Conservation (phyloP, 805 yeast species). For the Candida ficus region DNA sequence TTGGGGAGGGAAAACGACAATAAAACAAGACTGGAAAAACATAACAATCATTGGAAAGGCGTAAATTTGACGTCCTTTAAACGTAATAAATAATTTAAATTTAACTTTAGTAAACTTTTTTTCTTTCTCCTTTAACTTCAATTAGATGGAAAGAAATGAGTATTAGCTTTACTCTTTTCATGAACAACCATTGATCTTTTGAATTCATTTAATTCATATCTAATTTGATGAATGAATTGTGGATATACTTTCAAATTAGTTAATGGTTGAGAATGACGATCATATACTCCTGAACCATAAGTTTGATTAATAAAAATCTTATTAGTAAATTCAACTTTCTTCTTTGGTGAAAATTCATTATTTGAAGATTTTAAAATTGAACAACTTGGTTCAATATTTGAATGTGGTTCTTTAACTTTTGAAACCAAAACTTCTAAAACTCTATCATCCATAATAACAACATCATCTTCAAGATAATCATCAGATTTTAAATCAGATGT, state of each 20-base stretch:
- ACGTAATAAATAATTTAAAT: neutral
- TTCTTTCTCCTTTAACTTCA: neutral
- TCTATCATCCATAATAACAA: conserved; percentile 2
- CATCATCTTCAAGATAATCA: conserved; percentile 1
- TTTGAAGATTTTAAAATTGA: neutral
- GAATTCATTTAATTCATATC: conserved; percentile 58
- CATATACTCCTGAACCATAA: conserved; percentile 44
- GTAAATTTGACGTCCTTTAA: too few species aligned
- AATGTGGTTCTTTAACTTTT: conserved; percentile 10
- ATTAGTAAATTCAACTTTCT: conserved; percentile 41
- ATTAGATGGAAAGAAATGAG: conserved; percentile 55
- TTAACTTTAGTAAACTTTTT: too few species aligned
- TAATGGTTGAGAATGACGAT: conserved; percentile 45
- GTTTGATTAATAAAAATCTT: conserved; percentile 47
- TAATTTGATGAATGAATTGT: conserved; percentile 46
- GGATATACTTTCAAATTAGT: conserved; percentile 41
- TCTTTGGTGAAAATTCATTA: conserved; percentile 1
- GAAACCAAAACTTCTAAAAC: conserved; percentile 18
- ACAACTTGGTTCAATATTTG: neutral
- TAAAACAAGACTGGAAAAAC: too few species aligned
- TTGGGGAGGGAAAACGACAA: too few species aligned
- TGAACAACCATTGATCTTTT: conserved; percentile 71
- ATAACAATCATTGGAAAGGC: too few species aligned
- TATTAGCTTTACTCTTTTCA: conserved; percentile 50
- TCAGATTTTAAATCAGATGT: too few species aligned